phyloP scores from a whole-genome alignment of 169 alveolate species.

The Cardiosporidium cionae region DNA sequence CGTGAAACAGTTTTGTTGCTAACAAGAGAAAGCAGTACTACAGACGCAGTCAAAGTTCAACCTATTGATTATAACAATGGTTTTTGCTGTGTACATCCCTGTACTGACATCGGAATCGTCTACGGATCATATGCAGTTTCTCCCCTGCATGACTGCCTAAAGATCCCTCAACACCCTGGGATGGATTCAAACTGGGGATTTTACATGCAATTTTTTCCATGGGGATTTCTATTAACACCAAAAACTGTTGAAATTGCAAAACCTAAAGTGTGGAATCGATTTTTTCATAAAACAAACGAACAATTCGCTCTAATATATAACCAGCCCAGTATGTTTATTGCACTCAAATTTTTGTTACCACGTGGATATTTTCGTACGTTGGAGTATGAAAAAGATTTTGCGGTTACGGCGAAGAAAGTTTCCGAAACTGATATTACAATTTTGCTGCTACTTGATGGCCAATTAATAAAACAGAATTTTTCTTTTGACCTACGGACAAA shows the following conservation, averaged over 20 bases:
- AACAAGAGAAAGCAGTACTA: conserved; percentile 26
- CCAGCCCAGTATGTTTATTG: conserved; percentile 45
- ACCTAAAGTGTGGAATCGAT: conserved; percentile 43
- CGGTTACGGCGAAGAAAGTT: conserved; percentile 45
- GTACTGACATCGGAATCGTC: conserved; percentile 41
- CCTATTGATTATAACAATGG: conserved; percentile 54
- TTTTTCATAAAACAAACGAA: conserved; percentile 45
- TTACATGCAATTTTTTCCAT: conserved; percentile 44
- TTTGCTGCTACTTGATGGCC: conserved; percentile 46
- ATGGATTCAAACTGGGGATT: conserved; percentile 55
- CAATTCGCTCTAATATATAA: conserved; percentile 41
- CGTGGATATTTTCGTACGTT: conserved; percentile 33
- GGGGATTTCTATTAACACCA: conserved; percentile 52
- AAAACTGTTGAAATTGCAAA: conserved; percentile 43
- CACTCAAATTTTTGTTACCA: conserved; percentile 46
- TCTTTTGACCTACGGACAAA: conserved; percentile 50
- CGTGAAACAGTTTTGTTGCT: conserved; percentile 39
- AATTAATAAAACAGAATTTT: conserved; percentile 37
- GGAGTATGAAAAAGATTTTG: conserved; percentile 41
- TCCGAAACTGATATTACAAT: conserved; percentile 53
- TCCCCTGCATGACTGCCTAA: conserved; percentile 36
- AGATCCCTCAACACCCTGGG: conserved; percentile 31
- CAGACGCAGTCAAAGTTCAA: conserved; percentile 28
- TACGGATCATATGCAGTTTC: conserved; percentile 36
- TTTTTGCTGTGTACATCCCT: conserved; percentile 48